Conservation (phyloP, 352 stramenopile genomes). For the Discostella stelligera region DNA sequence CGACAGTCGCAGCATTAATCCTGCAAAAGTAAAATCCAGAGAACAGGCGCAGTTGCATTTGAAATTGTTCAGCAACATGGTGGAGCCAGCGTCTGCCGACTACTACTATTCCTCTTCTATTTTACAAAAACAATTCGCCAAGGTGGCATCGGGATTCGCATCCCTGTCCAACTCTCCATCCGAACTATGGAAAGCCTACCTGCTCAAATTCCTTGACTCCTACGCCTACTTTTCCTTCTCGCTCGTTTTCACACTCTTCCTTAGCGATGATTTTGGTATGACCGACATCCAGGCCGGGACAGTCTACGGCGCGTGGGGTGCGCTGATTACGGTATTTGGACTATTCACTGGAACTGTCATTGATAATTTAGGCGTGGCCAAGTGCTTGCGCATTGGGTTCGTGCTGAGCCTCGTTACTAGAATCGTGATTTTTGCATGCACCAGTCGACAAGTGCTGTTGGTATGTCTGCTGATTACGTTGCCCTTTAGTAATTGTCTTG, state of each 20-base stretch:
- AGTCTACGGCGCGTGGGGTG: slow-evolving; percentile 77
- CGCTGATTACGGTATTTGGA: slow-evolving; percentile 77
- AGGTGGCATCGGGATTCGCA: slow-evolving; percentile 31
- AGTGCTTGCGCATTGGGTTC: slow-evolving; percentile 71
- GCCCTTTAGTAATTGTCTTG: slow-evolving; percentile 71
- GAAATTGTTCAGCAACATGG: background rate
- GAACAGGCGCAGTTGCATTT: background rate
- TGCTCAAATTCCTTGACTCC: slow-evolving; percentile 75
- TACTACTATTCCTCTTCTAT: background rate
- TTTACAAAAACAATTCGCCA: slow-evolving; percentile 9
- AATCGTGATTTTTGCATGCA: slow-evolving; percentile 57
- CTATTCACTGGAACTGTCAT: slow-evolving; percentile 69
- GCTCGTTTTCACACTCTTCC: slow-evolving; percentile 70
- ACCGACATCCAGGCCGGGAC: slow-evolving; percentile 69
- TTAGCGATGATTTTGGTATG: slow-evolving; percentile 70
- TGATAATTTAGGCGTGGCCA: slow-evolving; percentile 75
- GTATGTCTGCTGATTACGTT: slow-evolving; percentile 56
- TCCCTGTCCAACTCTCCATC: slow-evolving; percentile 50
- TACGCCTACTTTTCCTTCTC: slow-evolving; percentile 76
- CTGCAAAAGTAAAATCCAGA: background rate
- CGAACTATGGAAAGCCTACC: slow-evolving; percentile 66
- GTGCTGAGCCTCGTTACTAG: slow-evolving; percentile 55
- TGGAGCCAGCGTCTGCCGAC: background rate
- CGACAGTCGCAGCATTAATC: background rate
- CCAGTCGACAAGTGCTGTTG: slow-evolving; percentile 50